These are phyloP conservation scores for Fusarium liriodendri DNA, from an alignment of 2,329 filamentous ascomycete genomes.

Conservation along the genomic window DNA sequence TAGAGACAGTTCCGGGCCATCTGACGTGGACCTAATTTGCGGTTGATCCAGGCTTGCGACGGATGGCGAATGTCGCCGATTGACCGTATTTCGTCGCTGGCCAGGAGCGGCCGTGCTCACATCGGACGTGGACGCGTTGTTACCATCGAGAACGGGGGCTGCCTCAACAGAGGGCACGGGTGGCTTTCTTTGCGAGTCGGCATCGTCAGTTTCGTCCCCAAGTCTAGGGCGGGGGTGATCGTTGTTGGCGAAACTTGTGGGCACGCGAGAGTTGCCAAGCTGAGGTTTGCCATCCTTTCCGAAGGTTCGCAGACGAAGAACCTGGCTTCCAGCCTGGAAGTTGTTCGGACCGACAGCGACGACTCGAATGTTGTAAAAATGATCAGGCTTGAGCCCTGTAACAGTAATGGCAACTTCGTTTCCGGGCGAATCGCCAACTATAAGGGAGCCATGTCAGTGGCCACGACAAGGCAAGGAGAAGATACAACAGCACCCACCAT, in stretches of 20 bases:
- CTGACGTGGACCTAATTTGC: slow-evolving; percentile 56
- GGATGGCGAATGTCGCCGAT: slow-evolving; percentile 80
- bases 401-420: slow-evolving; percentile 78
- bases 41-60: slow-evolving; percentile 66
- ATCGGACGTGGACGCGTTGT: slow-evolving; percentile 73
- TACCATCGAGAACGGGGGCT: slow-evolving; percentile 69
- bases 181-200: slow-evolving; percentile 59
- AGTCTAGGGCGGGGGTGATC: slow-evolving; percentile 56
- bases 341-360: slow-evolving; percentile 92
- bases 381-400: slow-evolving; percentile 84
- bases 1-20: slow-evolving; percentile 73
- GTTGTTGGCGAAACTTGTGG: slow-evolving; percentile 66
- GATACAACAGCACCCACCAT: slow-evolving; percentile 68
- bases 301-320: slow-evolving; percentile 86
- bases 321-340: slow-evolving; percentile 88
- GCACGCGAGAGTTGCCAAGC: slow-evolving; percentile 66
- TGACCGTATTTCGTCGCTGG: slow-evolving; percentile 67
- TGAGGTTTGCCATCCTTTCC: slow-evolving; percentile 72
- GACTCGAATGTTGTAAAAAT: slow-evolving; percentile 93
- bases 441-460: slow-evolving; percentile 27
- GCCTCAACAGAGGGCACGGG: slow-evolving; percentile 71
- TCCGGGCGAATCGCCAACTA: slow-evolving; percentile 82
- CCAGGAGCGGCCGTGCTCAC: slow-evolving; percentile 57
- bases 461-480: not conserved
- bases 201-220: slow-evolving; percentile 57